A percentile compares a stretch with the other conserved stretches of the same genome.
phyloP scores from a whole-genome alignment of 73 alveolate genomes.

The Uronychia setigera region DNA sequence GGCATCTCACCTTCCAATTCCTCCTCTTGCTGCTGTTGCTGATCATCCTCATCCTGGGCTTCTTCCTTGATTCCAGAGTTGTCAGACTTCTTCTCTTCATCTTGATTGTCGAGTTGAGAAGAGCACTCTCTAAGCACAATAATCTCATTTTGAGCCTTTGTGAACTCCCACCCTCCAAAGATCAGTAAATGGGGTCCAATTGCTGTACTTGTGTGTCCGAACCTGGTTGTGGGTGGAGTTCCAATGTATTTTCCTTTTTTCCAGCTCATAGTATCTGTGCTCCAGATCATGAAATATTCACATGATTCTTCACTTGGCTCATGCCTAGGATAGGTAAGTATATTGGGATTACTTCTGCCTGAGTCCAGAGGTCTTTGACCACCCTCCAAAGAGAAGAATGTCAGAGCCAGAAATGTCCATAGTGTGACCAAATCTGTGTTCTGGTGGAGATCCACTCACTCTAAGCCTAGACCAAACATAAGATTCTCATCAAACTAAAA shows the following conservation, averaged over 20 bases:
- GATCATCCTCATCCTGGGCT: background rate
- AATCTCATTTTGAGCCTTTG: conserved; percentile 92
- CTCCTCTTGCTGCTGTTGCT: conserved; percentile 1
- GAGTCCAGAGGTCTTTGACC: conserved; percentile 93
- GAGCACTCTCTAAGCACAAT: conserved; percentile 85
- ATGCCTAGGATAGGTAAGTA: conserved; percentile 32
- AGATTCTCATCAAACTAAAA: too few relatives aligned
- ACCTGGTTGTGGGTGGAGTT: conserved; percentile 94
- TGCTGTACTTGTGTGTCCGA: conserved; percentile 98
- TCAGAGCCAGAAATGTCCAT: conserved; percentile 96
- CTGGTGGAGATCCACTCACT: conserved; percentile 98
- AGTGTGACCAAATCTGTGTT: conserved; percentile 97
- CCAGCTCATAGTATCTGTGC: conserved; percentile 95
- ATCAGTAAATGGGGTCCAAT: conserved; percentile 98
- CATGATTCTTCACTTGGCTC: conserved; percentile 83
- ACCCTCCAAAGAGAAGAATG: conserved; percentile 97
- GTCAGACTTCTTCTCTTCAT: conserved; percentile 19
- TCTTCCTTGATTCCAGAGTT: conserved; percentile 5
- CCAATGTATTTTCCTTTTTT: conserved; percentile 94
- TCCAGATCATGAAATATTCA: conserved; percentile 93
- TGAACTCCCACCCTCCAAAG: conserved; percentile 98
- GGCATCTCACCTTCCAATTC: background rate
- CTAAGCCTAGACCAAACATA: conserved; percentile 96
- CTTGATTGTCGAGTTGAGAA: conserved; percentile 30
- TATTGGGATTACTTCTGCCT: conserved; percentile 58